These are phyloP conservation scores for Debaryomyces coudertii DNA, from an alignment of 1,139 yeast genomes.

Conservation along the genomic window DNA sequence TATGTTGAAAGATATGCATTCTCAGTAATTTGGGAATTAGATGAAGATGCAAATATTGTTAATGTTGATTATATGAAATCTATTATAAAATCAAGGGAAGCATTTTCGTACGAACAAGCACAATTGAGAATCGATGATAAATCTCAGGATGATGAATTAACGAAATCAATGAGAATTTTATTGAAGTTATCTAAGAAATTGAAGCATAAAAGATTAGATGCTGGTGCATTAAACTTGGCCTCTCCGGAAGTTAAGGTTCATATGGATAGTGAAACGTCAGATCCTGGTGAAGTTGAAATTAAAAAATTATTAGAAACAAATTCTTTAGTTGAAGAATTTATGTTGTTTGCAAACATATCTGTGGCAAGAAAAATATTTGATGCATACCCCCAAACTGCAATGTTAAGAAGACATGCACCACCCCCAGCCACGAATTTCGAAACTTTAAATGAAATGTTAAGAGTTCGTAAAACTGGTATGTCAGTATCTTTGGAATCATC, in stretches of 20 bases:
- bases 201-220: constrained; percentile 83
- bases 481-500: constrained; percentile 81
- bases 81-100: constrained; percentile 87
- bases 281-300: constrained; percentile 94
- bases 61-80: constrained; percentile 82
- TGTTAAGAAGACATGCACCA: constrained; percentile 95
- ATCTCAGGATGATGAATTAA: constrained; percentile 77
- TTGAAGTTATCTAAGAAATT: constrained; percentile 76
- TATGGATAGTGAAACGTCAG: constrained; percentile 96
- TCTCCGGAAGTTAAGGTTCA: constrained; percentile 98
- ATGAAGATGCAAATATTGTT: constrained; percentile 84
- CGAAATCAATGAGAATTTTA: constrained; percentile 85
- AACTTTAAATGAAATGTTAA: constrained; percentile 81
- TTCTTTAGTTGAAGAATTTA: constrained; percentile 95
- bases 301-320: constrained; percentile 88
- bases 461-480: constrained; percentile 77
- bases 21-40: constrained; percentile 94
- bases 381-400: constrained; percentile 96
- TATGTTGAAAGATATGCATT: constrained; percentile 96
- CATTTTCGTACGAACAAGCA: constrained; percentile 93
- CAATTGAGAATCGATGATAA: constrained; percentile 87
- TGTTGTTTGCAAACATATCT: constrained; percentile 95
- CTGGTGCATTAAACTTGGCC: constrained; percentile 96
- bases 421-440: constrained; percentile 97
- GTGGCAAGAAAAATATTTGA: constrained; percentile 93